phyloP scores from a whole-genome alignment of 2,329 filamentous ascomycete genomes.

The Dichotomopilus funicola region DNA sequence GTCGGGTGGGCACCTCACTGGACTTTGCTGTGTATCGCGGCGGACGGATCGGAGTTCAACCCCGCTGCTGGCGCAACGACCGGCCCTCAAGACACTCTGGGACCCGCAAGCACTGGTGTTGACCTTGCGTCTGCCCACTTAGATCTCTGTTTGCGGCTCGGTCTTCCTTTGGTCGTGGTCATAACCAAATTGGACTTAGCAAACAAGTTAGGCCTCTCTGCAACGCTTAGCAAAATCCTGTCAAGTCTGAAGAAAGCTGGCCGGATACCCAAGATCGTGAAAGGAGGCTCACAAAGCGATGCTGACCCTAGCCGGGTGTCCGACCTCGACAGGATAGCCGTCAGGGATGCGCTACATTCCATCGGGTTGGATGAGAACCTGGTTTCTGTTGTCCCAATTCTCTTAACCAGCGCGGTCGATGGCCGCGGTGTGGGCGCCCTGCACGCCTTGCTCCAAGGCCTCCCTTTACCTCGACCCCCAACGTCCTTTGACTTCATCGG shows the following conservation, averaged over 20 bases:
- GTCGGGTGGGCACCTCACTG: constrained; percentile 95
- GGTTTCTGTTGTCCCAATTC: constrained; percentile 64
- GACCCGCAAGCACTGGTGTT: constrained; percentile 48
- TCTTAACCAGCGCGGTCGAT: constrained; percentile 80
- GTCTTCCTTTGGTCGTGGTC: constrained; percentile 69
- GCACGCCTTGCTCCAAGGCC: constrained; percentile 70
- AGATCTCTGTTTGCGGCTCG: constrained; percentile 74
- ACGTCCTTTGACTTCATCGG: constrained; percentile 50
- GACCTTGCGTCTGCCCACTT: constrained; percentile 76
- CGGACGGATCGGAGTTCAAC: constrained; percentile 57
- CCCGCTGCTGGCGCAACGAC: constrained; percentile 38
- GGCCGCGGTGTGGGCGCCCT: constrained; percentile 74
- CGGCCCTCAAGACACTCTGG: constrained; percentile 45
- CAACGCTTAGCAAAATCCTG: constrained; percentile 66
- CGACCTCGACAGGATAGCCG: constrained; percentile 49
- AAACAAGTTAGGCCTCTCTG: constrained; percentile 62
- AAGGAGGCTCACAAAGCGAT: constrained; percentile 42
- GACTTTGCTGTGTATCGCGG: constrained; percentile 80
- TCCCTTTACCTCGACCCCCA: constrained; percentile 61
- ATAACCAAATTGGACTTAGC: constrained; percentile 90
- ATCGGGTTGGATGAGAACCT: constrained; percentile 40
- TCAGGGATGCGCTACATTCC: constrained; percentile 47
- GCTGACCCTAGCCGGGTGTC: constrained; percentile 53
- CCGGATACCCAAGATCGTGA: constrained; percentile 68
- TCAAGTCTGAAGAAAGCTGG: constrained; percentile 70